Evolutionary conservation across 2,329 filamentous ascomycete species (phyloP), one percentile per base, ranked within the genome.

Genomic region (Mariannaea elegans): DNA sequence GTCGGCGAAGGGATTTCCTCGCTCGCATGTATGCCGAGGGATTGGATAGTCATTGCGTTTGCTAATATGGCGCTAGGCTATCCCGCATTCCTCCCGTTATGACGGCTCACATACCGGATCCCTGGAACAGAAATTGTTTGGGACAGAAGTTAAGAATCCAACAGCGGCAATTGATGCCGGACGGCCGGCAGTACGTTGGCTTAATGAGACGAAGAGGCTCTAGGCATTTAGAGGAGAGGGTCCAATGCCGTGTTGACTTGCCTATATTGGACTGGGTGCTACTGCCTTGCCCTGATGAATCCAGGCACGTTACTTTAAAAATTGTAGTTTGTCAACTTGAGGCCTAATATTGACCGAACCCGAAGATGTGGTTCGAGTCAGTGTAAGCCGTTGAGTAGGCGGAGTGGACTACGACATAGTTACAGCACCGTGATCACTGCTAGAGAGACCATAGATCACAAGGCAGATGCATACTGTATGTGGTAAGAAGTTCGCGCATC

Each of bases 1-100:
- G n/a, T 27, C 24, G 24, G 24, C 24, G 24, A 6, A 27, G 24
- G 9, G 5, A 9, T 27, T 27, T 27, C 24, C 24, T 27, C 24
- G n/a, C n/a, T n/a, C 24, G 24, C 24, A 5, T 27, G 5, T 27
- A 27, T 9, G 9, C 24, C 24, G 24, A 27, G 24, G 24, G 9
- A 27, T 27, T 9, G 9, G 9, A 27, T 45, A 38, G 38, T 21
- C n/a, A 32, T 4, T 23, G 63, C 59, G 56, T 65, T 53, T 53
- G 46, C 57, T 41, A 19, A 34, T 34, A 19, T 42, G 45, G 49
- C 61, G 58, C 64, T 66, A 66, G 54, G 46, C 31, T 34, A 31
- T 36, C 12, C 54, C 46, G 38, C 46, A 45, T 57, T 50, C 46
- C 54, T 51, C 42, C 52, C 45, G 29, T 14, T 18, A 32, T 5